These are phyloP conservation scores for Colletotrichum kahawae DNA, from an alignment of 2,329 filamentous ascomycete species.

Conservation along the genomic window DNA sequence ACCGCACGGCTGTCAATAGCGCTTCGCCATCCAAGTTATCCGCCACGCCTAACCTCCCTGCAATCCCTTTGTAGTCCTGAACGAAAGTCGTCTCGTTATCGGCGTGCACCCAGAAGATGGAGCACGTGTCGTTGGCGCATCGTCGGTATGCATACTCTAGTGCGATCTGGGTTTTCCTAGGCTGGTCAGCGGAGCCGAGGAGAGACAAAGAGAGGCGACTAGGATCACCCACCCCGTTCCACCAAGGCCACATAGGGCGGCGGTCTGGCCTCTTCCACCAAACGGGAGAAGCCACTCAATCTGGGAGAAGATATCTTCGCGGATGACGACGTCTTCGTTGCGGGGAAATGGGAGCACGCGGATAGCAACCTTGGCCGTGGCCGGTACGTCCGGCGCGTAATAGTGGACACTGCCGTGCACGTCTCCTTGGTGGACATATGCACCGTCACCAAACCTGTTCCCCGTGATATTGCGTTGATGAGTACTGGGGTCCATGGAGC, in stretches of 20 bases:
- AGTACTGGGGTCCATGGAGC: background rate
- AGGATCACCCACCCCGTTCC: conserved; percentile 30
- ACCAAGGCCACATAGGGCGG: conserved; percentile 31
- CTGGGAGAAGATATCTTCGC: conserved; percentile 22
- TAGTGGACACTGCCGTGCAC: background rate
- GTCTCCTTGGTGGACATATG: background rate
- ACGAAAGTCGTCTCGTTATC: conserved; percentile 34
- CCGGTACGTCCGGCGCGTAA: background rate
- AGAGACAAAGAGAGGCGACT: too few species aligned
- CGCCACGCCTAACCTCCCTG: conserved; percentile 27
- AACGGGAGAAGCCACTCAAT: conserved; percentile 25
- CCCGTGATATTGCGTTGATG: background rate
- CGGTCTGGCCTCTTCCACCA: conserved; percentile 15
- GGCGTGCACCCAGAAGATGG: conserved; percentile 43
- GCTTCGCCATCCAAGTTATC: conserved; percentile 20
- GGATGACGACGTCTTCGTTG: conserved; percentile 29
- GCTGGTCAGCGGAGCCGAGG: background rate
- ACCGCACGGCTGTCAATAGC: conserved; percentile 23
- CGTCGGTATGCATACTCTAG: conserved; percentile 37
- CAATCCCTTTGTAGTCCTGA: conserved; percentile 35
- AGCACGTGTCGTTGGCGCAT: conserved; percentile 26
- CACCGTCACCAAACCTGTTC: background rate
- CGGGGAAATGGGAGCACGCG: conserved; percentile 24
- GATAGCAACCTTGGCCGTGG: background rate
- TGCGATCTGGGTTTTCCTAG: conserved; percentile 42